Base-by-base conservation (phyloP, 805 yeast species). In the Kazachstania bromeliacearum region DNA sequence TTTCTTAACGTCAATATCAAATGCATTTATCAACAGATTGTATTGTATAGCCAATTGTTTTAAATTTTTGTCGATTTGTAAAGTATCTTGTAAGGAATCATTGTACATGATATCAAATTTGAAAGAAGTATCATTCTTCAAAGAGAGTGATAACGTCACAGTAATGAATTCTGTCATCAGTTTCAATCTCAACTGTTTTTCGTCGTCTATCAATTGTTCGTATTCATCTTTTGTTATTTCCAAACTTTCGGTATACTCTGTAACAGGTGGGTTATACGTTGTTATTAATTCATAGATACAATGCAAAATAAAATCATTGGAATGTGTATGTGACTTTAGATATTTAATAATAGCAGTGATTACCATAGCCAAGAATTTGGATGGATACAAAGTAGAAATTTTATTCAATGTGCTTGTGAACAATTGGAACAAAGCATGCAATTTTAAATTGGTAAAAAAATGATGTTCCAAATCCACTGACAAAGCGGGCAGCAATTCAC, bases 331-430 rank as follows among this genome's bases (percentile, higher is more conserved):
- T 4, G 51, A 43, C 30, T 67, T 63, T n/a, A 74, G 53, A 23
- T 73, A 69, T 34, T 74, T 75, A 34, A 77, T 55, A 19, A 78
- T 53, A 0, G 85, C 67, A 1, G 79, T 55, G 1, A 77, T 68
- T 0, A 77, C 73, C 74, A 83, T 81, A 1, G 79, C 69, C 33
- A 88, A 62, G 50, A 84, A 87, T 41, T 81, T 73, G 0, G 95
- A 80, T 5, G 96, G 96, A 50, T 78, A 78, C 9, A 73, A 53
- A 0, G 94, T 81, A 26, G 67, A 62, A 41, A 84, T 77, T 36
- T 77, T 63, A 42, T 68, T 70, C 47, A 81, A 53, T 26, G 77
- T 71, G 28, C 73, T 63, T n/a, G 63, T 66, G 35, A 82, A 59
- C 31, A 85, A 64, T 58, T 85, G 92, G 37, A 78, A 63, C 7